phyloP scores from a whole-genome alignment of 2,329 filamentous ascomycete species.

The Fusarium illudens region DNA sequence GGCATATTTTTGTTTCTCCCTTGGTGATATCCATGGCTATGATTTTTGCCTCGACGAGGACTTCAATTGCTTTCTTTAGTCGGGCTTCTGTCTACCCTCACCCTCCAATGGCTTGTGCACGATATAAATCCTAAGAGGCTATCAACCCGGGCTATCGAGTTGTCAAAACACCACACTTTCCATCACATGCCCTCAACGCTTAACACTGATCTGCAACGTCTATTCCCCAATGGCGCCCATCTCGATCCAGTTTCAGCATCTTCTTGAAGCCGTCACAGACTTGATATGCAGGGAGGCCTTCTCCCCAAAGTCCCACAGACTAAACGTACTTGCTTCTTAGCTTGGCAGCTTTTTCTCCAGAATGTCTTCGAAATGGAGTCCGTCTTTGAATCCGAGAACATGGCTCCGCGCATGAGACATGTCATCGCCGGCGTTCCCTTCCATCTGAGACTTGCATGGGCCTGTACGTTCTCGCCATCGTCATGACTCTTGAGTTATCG shows the following conservation, averaged over 20 bases:
- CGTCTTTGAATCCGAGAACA: not conserved
- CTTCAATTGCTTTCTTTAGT: not conserved
- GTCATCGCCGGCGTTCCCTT: not conserved
- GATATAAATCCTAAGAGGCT: not conserved
- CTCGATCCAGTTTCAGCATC: constrained; percentile 12
- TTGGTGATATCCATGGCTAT: not conserved
- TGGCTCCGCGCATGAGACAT: constrained; percentile 21
- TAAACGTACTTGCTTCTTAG: not conserved
- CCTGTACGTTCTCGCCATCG: not conserved
- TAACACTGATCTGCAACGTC: not conserved
- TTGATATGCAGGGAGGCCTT: constrained; percentile 25
- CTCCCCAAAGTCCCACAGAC: not conserved
- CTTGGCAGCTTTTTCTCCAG: not conserved
- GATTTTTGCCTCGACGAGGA: not conserved
- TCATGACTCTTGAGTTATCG: not conserved
- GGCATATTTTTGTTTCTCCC: not conserved
- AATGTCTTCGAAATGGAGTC: not conserved
- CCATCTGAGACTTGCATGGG: constrained; percentile 1
- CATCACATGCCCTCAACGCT: not conserved
- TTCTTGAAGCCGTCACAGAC: not conserved
- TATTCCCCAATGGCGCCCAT: not conserved
- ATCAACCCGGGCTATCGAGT: not conserved
- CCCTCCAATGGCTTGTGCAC: not conserved
- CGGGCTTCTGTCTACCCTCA: not conserved
- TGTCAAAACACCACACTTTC: not conserved